Percentiles rank a stretch among this genome's conserved stretches.
Conservation (phyloP, 805 yeast genomes). For the Starmerella etchellsii region DNA sequence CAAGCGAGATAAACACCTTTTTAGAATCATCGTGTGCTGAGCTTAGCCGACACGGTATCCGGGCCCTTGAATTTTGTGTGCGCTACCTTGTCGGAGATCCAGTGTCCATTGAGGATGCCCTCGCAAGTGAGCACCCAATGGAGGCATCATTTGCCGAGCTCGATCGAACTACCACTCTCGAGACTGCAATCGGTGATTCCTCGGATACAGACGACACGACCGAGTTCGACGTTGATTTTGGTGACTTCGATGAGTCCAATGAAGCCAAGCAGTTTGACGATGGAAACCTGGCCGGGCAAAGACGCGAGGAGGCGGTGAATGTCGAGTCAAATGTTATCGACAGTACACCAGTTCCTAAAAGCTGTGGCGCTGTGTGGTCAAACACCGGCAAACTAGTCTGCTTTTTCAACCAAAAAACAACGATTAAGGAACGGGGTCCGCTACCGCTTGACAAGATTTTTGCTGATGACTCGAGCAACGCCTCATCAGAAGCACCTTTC, state of each 20-base stretch:
- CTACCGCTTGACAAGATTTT: slow-evolving; percentile 19
- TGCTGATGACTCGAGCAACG: slow-evolving; percentile 16
- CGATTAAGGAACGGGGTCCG: slow-evolving; percentile 12
- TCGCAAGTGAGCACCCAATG: slow-evolving; percentile 2
- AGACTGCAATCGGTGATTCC: too few relatives aligned
- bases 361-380: slow-evolving; percentile 87
- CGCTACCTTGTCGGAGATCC: slow-evolving; percentile 63
- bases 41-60: slow-evolving; percentile 44
- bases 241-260: background rate
- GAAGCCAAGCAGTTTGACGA: slow-evolving; percentile 12
- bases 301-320: background rate
- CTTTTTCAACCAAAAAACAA: slow-evolving; percentile 43
- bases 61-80: slow-evolving; percentile 70
- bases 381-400: slow-evolving; percentile 66
- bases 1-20: slow-evolving; percentile 35
- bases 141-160: slow-evolving; percentile 18
- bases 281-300: background rate
- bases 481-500: slow-evolving; percentile 13
- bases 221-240: background rate
- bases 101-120: slow-evolving; percentile 15
- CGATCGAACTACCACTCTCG: background rate
- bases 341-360: slow-evolving; percentile 82
- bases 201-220: background rate
- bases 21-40: slow-evolving; percentile 44
- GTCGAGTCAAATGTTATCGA: slow-evolving; percentile 35